These are phyloP conservation scores for Hura crepitans DNA, from an alignment of 441 rosid genomes.

Conservation along the genomic window DNA sequence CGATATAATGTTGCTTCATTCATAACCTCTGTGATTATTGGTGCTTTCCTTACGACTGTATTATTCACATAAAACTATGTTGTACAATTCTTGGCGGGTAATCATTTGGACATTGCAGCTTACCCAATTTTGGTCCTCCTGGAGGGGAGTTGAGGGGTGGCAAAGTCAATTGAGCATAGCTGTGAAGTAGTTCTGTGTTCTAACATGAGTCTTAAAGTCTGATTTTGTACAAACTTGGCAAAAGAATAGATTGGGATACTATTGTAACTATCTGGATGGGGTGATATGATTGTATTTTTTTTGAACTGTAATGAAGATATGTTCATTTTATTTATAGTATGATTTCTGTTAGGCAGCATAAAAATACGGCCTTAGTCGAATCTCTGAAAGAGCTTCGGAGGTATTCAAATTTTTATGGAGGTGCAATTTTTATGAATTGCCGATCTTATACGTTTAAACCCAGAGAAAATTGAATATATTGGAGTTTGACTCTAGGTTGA, in stretches of 20 bases:
- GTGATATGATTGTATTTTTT: conserved; percentile 31
- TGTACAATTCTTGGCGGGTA: conserved; percentile 13
- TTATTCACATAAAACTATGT: conserved; percentile 45
- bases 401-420: no score
- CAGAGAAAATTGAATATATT: no score
- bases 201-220: conserved; percentile 21
- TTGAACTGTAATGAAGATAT: conserved; percentile 25
- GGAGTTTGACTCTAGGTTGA: no score
- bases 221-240: conserved; percentile 29
- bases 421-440: no score
- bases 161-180: conserved; percentile 31
- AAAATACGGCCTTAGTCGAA: no score
- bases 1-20: conserved; percentile 30
- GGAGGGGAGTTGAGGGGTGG: conserved; percentile 33
- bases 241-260: conserved; percentile 23
- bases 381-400: no score
- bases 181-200: conserved; percentile 25
- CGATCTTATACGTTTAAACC: no score
- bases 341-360: conserved; percentile 8
- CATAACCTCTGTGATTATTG: conserved; percentile 45
- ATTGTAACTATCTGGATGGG: conserved; percentile 29
- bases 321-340: conserved; percentile 4
- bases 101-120: conserved; percentile 25
- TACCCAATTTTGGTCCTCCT: conserved; percentile 63
- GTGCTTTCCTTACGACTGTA: conserved; percentile 34